Evolutionary conservation across 306 rosid species (phyloP).

Genomic region (Hylodesmum podocarpum): DNA sequence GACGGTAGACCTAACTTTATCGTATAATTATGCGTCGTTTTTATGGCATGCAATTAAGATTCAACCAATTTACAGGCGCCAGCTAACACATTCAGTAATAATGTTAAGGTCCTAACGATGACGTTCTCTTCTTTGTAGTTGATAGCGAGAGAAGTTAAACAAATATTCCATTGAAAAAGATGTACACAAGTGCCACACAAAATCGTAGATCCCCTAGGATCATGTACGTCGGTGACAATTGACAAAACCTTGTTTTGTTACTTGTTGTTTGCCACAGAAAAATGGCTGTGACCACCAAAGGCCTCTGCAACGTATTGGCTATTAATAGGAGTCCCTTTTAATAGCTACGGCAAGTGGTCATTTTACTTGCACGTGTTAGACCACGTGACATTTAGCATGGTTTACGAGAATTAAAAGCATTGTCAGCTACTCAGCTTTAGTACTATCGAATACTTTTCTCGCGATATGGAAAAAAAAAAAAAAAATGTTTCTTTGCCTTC

Average conservation of each 20-base stretch:
- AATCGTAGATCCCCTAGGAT: not conserved
- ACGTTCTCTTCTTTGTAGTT: not conserved
- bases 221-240: not conserved
- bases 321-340: conserved; percentile 4
- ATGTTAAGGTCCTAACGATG: not conserved
- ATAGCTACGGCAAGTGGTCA: not conserved
- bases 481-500: conserved; percentile 1
- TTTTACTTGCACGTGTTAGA: conserved; percentile 23
- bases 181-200: not conserved
- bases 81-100: not conserved
- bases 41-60: not conserved
- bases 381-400: not conserved
- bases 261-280: not conserved
- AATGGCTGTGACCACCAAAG: not conserved
- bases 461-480: not conserved
- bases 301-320: not conserved
- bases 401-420: not conserved
- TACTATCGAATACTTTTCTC: not conserved
- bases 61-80: conserved; percentile 21
- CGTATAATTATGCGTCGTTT: not conserved
- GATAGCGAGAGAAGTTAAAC: not conserved
- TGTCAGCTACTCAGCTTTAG: conserved; percentile 20
- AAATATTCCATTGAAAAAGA: not conserved
- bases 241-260: not conserved
- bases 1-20: conserved; percentile 12